Conservation (phyloP, 1,139 yeast genomes). For the Casaregolazyma suthepensis region DNA sequence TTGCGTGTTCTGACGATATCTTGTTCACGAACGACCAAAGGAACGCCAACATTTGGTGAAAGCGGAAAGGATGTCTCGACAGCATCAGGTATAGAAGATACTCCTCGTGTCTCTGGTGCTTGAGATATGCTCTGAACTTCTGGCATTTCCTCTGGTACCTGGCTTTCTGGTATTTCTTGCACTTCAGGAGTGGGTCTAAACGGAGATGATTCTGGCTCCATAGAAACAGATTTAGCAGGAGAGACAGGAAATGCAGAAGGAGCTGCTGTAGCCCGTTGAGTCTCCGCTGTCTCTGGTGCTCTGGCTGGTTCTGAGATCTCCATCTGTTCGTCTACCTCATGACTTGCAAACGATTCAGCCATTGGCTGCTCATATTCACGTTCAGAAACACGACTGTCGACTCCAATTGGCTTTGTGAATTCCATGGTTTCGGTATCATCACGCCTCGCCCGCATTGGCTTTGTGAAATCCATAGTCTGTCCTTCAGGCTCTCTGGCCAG, state of each 20-base stretch:
- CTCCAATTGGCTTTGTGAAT: conserved; percentile 5
- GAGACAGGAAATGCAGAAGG: not conserved
- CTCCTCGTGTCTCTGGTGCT: not conserved
- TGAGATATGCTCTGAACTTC: conserved; percentile 4
- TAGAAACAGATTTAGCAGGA: conserved; percentile 12
- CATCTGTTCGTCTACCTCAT: not conserved
- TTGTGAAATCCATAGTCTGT: conserved; percentile 23
- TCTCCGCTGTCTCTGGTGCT: not conserved
- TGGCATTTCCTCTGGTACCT: conserved; percentile 9
- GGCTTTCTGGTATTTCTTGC: conserved; percentile 20
- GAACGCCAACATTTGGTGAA: not conserved
- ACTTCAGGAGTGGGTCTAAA: conserved; percentile 7
- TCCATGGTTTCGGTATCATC: conserved; percentile 12
- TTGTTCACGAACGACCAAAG: conserved; percentile 7
- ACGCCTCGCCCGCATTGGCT: conserved; percentile 10
- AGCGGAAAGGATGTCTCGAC: not conserved
- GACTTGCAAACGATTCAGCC: not conserved
- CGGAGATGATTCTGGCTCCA: conserved; percentile 10
- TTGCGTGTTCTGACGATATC: conserved; percentile 6
- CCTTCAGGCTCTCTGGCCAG: conserved; percentile 10
- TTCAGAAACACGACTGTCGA: not conserved
- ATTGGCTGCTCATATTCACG: not conserved
- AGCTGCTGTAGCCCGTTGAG: not conserved
- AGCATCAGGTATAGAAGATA: not conserved
- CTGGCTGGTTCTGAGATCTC: not conserved